Base-by-base conservation (phyloP, 1,139 yeast species). In the Yamadazyma spencermartinsiae region DNA sequence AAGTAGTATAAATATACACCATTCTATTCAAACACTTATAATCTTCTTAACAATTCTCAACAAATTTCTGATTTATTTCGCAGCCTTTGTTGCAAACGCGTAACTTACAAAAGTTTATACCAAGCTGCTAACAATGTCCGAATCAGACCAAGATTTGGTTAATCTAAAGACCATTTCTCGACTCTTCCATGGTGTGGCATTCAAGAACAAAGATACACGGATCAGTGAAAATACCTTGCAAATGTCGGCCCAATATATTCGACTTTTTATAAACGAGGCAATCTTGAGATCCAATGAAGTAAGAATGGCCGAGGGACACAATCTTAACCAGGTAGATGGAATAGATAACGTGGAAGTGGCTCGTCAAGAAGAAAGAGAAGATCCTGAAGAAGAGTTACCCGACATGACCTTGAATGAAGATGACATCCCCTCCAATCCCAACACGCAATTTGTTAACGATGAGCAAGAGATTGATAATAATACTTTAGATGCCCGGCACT, bases 211-310 rank as follows among this genome's bases (percentile, higher is more conserved):
- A 0, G 60, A 66, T 19, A 79, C 85, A 0, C 57, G 74, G 20
- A 74, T 81, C 33, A 67, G 80, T 1, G 63, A 70, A 21, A 72
- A 69, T 24, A 67, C 84, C 0, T 54, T 82, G 4, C 69, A 71
- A 18, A 58, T 76, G 26, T 66, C 80, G 1, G 63, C 80, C 1
- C 82, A 78, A 48, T 83, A 83, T 49, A 66, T 82, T 32, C 68
- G 76, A 34, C 58, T 81, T 46, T 82, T 82, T 51, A 71, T 83
- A 11, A 68, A 75, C 39, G 89, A 83, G 56, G 87, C 88, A 0
- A 71, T 81, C 2, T 53, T 76, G 11, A 55, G 90, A 43, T 74
- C 89, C 2, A 73, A 80, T 41, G 86, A 81, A 44, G 75, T 66
- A 43, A 50, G 80, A 33, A 29, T 61, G 3, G 44, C 53, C 14